phyloP scores from a whole-genome alignment of 176 grass and related monocot genomes.

The Cocos nucifera region DNA sequence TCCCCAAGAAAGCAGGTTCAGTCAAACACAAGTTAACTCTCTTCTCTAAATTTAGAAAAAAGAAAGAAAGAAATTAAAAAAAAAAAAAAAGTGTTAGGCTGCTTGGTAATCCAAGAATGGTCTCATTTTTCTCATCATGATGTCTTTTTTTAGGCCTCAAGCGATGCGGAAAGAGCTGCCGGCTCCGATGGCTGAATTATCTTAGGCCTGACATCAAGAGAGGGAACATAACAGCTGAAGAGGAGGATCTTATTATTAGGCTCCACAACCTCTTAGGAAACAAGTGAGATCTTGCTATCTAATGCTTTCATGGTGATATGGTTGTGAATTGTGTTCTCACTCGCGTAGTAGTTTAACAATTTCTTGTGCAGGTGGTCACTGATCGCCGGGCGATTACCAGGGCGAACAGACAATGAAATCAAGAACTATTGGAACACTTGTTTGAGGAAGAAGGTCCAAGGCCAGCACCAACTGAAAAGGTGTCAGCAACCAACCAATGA shows the following conservation, averaged over 20 bases:
- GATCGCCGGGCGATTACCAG: background rate
- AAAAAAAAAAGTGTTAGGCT: too few species aligned
- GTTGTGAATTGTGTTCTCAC: too few species aligned
- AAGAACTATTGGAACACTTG: slow-evolving; percentile 5
- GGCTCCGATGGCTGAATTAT: slow-evolving; percentile 4
- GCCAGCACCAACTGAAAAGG: background rate
- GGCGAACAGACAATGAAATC: slow-evolving; percentile 9
- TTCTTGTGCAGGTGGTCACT: background rate
- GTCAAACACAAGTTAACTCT: background rate
- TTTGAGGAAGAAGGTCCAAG: background rate
- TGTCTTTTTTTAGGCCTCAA: background rate
- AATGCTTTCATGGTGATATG: too few species aligned
- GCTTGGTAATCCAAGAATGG: too few species aligned
- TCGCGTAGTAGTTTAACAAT: too few species aligned
- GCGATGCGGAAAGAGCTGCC: slow-evolving; percentile 3
- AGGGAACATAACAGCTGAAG: background rate
- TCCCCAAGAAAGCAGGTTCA: slow-evolving; percentile 10
- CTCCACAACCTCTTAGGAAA: slow-evolving; percentile 4
- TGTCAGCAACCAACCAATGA: too few species aligned
- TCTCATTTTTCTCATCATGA: background rate
- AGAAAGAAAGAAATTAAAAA: too few species aligned
- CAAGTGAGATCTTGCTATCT: background rate
- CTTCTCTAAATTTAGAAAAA: too few species aligned
- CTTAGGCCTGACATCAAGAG: slow-evolving; percentile 2
- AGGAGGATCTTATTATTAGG: slow-evolving; percentile 2